phyloP scores from a whole-genome alignment of 1,284 basidiomycete genomes.

The Puccinia polysora region DNA sequence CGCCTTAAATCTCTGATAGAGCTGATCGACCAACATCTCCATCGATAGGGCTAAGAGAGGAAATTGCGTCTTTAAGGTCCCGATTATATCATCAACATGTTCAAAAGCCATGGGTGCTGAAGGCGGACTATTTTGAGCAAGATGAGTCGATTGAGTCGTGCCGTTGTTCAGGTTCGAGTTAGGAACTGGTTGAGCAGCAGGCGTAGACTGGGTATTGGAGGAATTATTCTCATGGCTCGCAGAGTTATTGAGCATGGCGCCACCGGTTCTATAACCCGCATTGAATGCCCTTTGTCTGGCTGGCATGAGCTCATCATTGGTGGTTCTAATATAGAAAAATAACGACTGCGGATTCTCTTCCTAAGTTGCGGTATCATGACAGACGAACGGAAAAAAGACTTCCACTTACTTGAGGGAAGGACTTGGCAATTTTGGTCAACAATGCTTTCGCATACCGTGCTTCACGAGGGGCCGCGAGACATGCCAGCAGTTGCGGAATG shows the following conservation, averaged over 20 bases:
- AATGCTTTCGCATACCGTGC: conserved; percentile 87
- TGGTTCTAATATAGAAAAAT: conserved; percentile 90
- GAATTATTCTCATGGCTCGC: conserved; percentile 45
- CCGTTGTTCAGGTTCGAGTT: not conserved
- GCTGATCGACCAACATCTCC: conserved; percentile 97
- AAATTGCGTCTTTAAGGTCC: conserved; percentile 92
- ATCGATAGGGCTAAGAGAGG: conserved; percentile 89
- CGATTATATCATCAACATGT: conserved; percentile 87
- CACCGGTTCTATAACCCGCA: conserved; percentile 32
- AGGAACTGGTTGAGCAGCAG: conserved; percentile 45
- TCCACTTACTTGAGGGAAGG: conserved; percentile 76
- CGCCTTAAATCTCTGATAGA: conserved; percentile 84
- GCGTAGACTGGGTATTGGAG: conserved; percentile 42
- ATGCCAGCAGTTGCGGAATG: conserved; percentile 89
- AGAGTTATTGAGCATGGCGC: conserved; percentile 40
- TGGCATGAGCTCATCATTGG: conserved; percentile 68
- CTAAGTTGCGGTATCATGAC: too few species aligned
- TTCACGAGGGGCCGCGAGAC: conserved; percentile 77
- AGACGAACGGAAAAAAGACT: not conserved
- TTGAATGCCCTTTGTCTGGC: conserved; percentile 38
- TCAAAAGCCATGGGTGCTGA: conserved; percentile 74
- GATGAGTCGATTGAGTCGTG: not conserved
- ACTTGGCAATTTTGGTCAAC: conserved; percentile 82
- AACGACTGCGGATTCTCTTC: conserved; percentile 63
- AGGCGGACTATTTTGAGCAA: conserved; percentile 15